Conservation (phyloP, 2,329 filamentous ascomycete genomes). For the Chaetothyriales sp. region DNA sequence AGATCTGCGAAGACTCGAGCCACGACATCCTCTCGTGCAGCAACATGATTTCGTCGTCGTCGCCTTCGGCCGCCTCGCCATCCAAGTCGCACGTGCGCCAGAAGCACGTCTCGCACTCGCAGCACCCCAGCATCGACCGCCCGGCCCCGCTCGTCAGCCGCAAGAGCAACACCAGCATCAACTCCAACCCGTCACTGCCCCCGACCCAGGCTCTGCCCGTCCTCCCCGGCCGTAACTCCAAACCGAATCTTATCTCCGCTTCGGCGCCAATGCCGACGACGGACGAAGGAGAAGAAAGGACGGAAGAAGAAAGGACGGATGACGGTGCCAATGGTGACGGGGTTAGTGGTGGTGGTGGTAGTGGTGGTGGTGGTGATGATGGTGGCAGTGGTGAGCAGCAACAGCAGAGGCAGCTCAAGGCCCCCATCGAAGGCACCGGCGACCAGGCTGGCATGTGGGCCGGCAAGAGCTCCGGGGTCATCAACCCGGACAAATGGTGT, state of each 20-base stretch:
- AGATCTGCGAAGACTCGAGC: constrained; percentile 83
- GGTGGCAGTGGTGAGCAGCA: neutral
- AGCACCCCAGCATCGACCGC: neutral
- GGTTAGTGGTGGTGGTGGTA: too few species aligned
- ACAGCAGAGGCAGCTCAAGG: neutral
- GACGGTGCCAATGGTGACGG: neutral
- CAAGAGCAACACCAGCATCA: constrained; percentile 6
- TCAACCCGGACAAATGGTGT: constrained; percentile 88
- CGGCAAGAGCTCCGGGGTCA: constrained; percentile 62
- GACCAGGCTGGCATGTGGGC: constrained; percentile 46
- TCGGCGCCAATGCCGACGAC: neutral
- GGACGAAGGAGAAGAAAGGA: neutral
- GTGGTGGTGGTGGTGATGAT: neutral
- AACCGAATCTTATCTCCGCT: neutral
- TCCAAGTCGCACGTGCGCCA: neutral
- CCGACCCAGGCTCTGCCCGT: constrained; percentile 6
- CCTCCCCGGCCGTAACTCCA: constrained; percentile 1
- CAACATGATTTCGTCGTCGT: constrained; percentile 52
- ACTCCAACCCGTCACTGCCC: constrained; percentile 1
- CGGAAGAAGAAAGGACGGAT: neutral
- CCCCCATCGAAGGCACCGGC: constrained; percentile 29
- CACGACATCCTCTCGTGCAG: constrained; percentile 92
- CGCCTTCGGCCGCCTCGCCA: neutral
- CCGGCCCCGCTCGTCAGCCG: constrained; percentile 14
- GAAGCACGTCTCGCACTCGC: neutral